Evolutionary conservation across 2,329 filamentous ascomycete genomes (phyloP).

Genomic region (Didymella pomorum): DNA sequence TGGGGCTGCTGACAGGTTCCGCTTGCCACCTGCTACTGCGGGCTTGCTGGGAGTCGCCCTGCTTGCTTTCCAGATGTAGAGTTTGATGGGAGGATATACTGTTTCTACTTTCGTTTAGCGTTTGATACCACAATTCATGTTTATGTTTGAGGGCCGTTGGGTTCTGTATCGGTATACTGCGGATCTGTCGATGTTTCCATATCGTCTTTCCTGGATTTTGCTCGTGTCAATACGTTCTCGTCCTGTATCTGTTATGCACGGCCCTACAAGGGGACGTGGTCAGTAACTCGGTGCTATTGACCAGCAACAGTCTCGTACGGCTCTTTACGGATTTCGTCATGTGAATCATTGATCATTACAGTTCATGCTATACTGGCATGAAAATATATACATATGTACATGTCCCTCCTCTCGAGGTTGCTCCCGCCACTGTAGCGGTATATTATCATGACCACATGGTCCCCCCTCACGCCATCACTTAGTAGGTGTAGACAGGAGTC

Average conservation of each 20-base stretch:
- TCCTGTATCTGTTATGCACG: background rate
- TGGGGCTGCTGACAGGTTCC: constrained; percentile 21
- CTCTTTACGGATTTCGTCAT: background rate
- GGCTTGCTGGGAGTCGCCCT: constrained; percentile 19
- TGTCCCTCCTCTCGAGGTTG: background rate
- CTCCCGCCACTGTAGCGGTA: background rate
- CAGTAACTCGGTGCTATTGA: too few species aligned
- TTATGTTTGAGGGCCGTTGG: background rate
- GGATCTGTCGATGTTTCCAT: too few species aligned
- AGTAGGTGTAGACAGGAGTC: constrained; percentile 22
- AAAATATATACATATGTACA: constrained; percentile 7
- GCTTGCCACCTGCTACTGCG: constrained; percentile 13
- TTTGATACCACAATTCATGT: constrained; percentile 11
- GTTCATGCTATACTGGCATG: constrained; percentile 1
- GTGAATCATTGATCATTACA: background rate
- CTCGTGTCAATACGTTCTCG: background rate
- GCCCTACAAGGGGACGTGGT: too few species aligned
- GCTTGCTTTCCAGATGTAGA: constrained; percentile 11
- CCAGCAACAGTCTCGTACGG: too few species aligned
- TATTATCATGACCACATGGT: background rate
- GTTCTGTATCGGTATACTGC: background rate
- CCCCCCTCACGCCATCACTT: background rate
- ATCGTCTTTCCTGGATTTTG: background rate
- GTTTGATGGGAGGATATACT: background rate
- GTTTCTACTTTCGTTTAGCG: background rate